Evolutionary conservation across 768 basidiomycete species (phyloP).

Genomic region (Termitomyces sp.): DNA sequence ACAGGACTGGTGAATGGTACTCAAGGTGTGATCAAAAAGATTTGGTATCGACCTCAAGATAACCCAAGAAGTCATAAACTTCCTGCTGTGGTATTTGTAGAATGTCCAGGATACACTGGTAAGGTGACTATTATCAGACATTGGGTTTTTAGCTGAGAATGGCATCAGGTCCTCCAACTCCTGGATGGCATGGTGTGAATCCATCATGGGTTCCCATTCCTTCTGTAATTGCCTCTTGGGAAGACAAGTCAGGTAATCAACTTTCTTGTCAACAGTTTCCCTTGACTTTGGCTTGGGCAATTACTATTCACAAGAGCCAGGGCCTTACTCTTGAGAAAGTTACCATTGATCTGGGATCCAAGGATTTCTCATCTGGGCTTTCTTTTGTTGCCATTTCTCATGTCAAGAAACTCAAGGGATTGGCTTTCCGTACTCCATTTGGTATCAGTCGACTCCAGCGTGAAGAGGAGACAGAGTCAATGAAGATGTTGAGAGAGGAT

Average conservation of each 20-base stretch:
- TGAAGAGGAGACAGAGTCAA: not conserved
- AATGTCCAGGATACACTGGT: constrained; percentile 9
- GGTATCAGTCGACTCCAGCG: not conserved
- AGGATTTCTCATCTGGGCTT: not conserved
- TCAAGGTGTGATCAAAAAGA: not conserved
- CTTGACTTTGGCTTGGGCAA: constrained; percentile 32
- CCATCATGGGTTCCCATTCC: constrained; percentile 21
- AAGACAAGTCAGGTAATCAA: constrained; percentile 9
- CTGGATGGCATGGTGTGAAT: constrained; percentile 10
- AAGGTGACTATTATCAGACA: not conserved
- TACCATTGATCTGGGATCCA: not conserved
- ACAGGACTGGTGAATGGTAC: not conserved
- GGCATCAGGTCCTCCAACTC: not conserved
- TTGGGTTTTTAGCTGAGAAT: no score
- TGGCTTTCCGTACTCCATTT: not conserved
- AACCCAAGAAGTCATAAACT: not conserved
- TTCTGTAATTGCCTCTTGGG: constrained; percentile 13
- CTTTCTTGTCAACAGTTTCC: constrained; percentile 43
- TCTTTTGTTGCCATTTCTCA: not conserved
- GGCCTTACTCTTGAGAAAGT: constrained; percentile 57
- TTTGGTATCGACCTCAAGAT: not conserved
- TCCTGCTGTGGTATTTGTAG: not conserved
- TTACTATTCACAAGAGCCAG: constrained; percentile 78
- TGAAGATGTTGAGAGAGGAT: not conserved
- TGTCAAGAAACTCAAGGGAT: not conserved